Percentiles rank a stretch among this genome's conserved stretches.
phyloP scores from a whole-genome alignment of 1,284 basidiomycete genomes.

The Papiliotrema nemorosa region DNA sequence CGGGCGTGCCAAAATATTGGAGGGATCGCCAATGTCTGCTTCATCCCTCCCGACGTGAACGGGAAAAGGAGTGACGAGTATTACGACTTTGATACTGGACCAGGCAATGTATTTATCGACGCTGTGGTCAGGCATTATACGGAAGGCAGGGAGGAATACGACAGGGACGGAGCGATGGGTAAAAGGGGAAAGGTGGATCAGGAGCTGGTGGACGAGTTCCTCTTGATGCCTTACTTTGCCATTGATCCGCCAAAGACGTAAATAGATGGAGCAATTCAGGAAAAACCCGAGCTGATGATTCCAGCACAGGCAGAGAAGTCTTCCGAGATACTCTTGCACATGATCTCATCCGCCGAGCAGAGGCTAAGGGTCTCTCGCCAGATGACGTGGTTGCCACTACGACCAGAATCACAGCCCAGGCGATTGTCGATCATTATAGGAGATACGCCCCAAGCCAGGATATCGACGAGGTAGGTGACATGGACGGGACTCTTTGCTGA shows the following conservation, averaged over 20 bases:
- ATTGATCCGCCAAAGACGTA: conserved; percentile 28
- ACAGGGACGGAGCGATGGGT: conserved; percentile 21
- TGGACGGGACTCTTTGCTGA: neutral
- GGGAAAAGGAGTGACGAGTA: conserved; percentile 13
- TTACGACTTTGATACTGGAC: conserved; percentile 29
- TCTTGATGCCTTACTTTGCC: conserved; percentile 18
- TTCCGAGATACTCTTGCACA: conserved; percentile 16
- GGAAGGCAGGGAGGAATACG: conserved; percentile 18
- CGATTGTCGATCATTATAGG: conserved; percentile 12
- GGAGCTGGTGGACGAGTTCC: conserved; percentile 19
- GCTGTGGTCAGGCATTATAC: conserved; percentile 17
- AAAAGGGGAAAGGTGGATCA: conserved; percentile 24
- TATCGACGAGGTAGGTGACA: conserved; percentile 9
- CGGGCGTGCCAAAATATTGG: conserved; percentile 29
- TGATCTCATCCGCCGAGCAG: conserved; percentile 8
- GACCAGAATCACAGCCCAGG: conserved; percentile 18
- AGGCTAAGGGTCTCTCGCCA: conserved; percentile 8
- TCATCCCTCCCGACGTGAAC: conserved; percentile 12
- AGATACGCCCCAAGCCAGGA: conserved; percentile 12
- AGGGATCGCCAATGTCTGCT: conserved; percentile 24
- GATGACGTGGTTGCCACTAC: conserved; percentile 22
- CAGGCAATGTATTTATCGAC: conserved; percentile 28
- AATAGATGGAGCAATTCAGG: no score
- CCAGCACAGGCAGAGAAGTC: conserved; percentile 14
- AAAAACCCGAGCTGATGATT: neutral